phyloP scores from a whole-genome alignment of 2,329 filamentous ascomycete species.

The Fusarium sp. region DNA sequence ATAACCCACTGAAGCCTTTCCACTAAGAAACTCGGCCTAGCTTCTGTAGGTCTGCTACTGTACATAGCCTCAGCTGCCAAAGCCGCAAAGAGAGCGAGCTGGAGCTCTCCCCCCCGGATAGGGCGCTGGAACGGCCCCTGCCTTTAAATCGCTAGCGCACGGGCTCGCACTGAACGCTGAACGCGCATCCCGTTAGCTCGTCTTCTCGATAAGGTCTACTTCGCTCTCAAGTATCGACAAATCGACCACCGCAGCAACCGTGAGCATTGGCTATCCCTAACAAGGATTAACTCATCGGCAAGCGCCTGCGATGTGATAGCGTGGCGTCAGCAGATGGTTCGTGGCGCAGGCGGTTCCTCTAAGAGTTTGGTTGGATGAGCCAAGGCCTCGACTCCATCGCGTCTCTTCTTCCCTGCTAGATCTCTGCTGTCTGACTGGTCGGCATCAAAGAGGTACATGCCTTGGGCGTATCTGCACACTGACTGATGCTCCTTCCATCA shows the following conservation, averaged over 20 bases:
- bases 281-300: conserved; percentile 23
- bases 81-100: too few species aligned
- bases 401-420: conserved; percentile 12
- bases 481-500: conserved; percentile 16
- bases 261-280: conserved; percentile 17
- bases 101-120: too few species aligned
- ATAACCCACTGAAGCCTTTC: conserved; percentile 1
- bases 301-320: conserved; percentile 31
- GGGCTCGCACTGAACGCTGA: conserved; percentile 5
- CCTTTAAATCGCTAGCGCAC: conserved; percentile 27
- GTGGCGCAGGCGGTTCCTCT: conserved; percentile 29
- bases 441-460: conserved; percentile 12
- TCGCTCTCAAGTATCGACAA: conserved; percentile 18
- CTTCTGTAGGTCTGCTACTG: not conserved
- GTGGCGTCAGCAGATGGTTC: conserved; percentile 25
- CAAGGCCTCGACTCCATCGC: conserved; percentile 11
- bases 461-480: conserved; percentile 8
- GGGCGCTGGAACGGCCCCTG: conserved; percentile 14
- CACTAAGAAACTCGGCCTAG: not conserved
- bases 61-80: conserved; percentile 3
- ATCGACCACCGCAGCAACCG: conserved; percentile 7
- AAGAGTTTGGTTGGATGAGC: conserved; percentile 15
- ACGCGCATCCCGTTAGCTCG: conserved; percentile 1
- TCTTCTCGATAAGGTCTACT: conserved; percentile 4
- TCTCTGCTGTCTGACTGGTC: conserved; percentile 10